A percentile compares a stretch with the other conserved stretches of the same genome.
Conservation (phyloP, 2,329 filamentous ascomycete species). For the Cladosporium sp. region DNA sequence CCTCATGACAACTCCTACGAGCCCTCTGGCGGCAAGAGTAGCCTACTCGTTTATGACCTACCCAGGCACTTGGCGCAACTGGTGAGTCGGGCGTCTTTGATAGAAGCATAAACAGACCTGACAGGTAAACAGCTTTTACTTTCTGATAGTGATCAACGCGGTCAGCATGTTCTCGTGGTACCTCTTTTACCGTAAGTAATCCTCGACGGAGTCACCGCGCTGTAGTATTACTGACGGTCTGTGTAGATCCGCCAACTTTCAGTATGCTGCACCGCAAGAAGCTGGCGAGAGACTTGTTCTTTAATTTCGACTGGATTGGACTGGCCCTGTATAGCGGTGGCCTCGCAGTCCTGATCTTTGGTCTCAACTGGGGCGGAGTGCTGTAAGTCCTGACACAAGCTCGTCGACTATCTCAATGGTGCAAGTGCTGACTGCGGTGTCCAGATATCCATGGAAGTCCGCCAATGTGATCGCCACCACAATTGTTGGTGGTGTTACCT, state of each 20-base stretch:
- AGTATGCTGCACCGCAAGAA: constrained; percentile 26
- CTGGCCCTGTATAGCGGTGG: constrained; percentile 22
- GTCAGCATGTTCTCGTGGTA: constrained; percentile 21
- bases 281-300: constrained; percentile 20
- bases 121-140: constrained; percentile 19
- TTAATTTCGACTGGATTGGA: constrained; percentile 26
- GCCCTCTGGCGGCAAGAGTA: constrained; percentile 22
- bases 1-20: constrained; percentile 22
- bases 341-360: constrained; percentile 24
- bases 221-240: not conserved
- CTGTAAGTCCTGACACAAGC: constrained; percentile 13
- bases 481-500: constrained; percentile 21
- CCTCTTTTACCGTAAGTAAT: constrained; percentile 31
- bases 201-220: not conserved
- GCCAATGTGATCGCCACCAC: constrained; percentile 26
- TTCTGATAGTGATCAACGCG: constrained; percentile 31
- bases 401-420: not conserved
- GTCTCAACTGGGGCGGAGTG: constrained; percentile 27
- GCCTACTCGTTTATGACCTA: constrained; percentile 22
- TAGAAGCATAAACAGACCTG: too few species aligned
- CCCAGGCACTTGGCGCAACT: constrained; percentile 21
- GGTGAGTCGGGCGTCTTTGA: not conserved
- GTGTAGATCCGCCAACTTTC: constrained; percentile 23
- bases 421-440: not conserved
- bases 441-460: constrained; percentile 28